Evolutionary conservation across 2,329 filamentous ascomycete genomes (phyloP).

Genomic region (Teratosphaeria gauchensis): DNA sequence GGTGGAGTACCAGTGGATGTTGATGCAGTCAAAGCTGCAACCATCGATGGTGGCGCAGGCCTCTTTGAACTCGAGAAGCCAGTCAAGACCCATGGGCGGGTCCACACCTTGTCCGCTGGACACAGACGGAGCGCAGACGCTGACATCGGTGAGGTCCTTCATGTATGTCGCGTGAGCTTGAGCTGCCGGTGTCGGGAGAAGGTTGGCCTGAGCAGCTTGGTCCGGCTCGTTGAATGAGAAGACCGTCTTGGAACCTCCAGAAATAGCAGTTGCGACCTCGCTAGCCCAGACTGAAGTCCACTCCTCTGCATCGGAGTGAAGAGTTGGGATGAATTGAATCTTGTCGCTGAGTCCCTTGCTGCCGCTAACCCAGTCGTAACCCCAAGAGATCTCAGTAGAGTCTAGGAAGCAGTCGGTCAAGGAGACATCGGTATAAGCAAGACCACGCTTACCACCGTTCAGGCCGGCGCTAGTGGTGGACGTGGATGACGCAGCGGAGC

Average conservation of each 20-base stretch:
- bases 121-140: conserved; percentile 51
- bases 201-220: conserved; percentile 48
- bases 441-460: conserved; percentile 49
- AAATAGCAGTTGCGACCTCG: conserved; percentile 44
- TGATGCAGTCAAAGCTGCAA: conserved; percentile 52
- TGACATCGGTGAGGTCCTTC: conserved; percentile 27
- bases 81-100: conserved; percentile 42
- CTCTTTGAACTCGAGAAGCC: conserved; percentile 14
- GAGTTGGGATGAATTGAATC: conserved; percentile 56
- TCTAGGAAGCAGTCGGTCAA: conserved; percentile 44
- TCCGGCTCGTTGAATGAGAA: conserved; percentile 68
- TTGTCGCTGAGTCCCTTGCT: conserved; percentile 32
- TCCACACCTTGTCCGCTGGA: conserved; percentile 44
- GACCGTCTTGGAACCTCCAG: conserved; percentile 45
- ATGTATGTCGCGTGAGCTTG: conserved; percentile 1
- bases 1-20: conserved; percentile 55
- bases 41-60: conserved; percentile 8
- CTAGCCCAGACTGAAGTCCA: conserved; percentile 43
- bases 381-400: conserved; percentile 44
- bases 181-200: conserved; percentile 46
- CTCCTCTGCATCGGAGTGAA: conserved; percentile 37
- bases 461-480: conserved; percentile 11
- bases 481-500: conserved; percentile 9
- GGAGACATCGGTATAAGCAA: conserved; percentile 54
- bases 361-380: conserved; percentile 56